phyloP scores from a whole-genome alignment of 371 early-diverging fungal species.

The Mortierella polycephala region DNA sequence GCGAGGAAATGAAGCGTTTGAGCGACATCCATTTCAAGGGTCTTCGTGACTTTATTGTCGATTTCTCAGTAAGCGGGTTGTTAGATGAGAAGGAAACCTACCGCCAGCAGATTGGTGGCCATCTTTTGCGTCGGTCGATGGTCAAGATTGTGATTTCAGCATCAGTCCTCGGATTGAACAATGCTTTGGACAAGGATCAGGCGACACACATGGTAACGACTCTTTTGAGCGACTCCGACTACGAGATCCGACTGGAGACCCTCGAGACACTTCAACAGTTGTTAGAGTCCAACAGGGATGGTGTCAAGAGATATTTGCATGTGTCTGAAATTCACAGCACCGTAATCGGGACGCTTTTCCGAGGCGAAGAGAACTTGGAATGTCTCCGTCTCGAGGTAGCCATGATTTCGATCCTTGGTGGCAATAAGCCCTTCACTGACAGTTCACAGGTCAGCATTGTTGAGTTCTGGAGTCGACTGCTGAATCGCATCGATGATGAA shows the following conservation, averaged over 20 bases:
- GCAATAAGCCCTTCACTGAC: slow-evolving; percentile 53
- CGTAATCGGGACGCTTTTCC: slow-evolving; percentile 61
- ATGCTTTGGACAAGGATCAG: slow-evolving; percentile 28
- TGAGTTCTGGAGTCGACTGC: slow-evolving; percentile 52
- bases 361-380: slow-evolving; percentile 62
- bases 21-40: slow-evolving; percentile 29
- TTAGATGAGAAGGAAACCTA: slow-evolving; percentile 33
- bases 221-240: slow-evolving; percentile 59
- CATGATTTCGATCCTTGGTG: slow-evolving; percentile 53
- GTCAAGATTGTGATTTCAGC: slow-evolving; percentile 55
- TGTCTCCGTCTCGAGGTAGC: slow-evolving; percentile 63
- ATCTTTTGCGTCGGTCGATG: slow-evolving; percentile 61
- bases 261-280: slow-evolving; percentile 56
- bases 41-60: slow-evolving; percentile 42
- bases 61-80: slow-evolving; percentile 42
- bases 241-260: slow-evolving; percentile 71
- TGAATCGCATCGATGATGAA: slow-evolving; percentile 38
- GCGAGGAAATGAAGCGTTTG: slow-evolving; percentile 44
- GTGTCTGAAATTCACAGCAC: slow-evolving; percentile 47
- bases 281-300: slow-evolving; percentile 34
- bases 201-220: slow-evolving; percentile 39
- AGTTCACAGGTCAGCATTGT: slow-evolving; percentile 39
- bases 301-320: slow-evolving; percentile 31
- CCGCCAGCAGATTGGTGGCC: slow-evolving; percentile 58
- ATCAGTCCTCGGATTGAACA: slow-evolving; percentile 42